These are phyloP conservation scores for Pseudisothecium myosuroides DNA, from an alignment of 225 moss, liverwort and hornwort species.

Conservation along the genomic window DNA sequence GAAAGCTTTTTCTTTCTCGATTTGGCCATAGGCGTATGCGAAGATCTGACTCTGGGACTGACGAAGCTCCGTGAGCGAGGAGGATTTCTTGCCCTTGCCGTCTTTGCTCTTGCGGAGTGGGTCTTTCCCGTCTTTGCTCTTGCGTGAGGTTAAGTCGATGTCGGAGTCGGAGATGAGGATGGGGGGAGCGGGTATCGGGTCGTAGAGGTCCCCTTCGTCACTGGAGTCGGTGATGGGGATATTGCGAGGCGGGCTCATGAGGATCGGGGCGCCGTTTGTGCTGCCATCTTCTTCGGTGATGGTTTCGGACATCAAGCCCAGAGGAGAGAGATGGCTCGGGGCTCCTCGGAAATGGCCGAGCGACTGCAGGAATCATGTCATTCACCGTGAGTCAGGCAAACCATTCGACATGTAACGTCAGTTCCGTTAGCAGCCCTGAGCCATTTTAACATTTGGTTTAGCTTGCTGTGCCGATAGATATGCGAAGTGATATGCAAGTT, in stretches of 20 bases:
- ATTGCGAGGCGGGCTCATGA: slow-evolving; percentile 12
- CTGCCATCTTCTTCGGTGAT: slow-evolving; percentile 18
- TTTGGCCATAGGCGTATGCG: slow-evolving; percentile 83
- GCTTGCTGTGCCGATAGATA: neutral
- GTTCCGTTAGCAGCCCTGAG: neutral
- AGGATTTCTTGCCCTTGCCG: slow-evolving; percentile 20
- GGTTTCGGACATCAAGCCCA: slow-evolving; percentile 18
- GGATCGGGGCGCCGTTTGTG: neutral
- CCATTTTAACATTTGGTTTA: neutral
- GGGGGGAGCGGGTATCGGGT: slow-evolving; percentile 25
- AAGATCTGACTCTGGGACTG: slow-evolving; percentile 70
- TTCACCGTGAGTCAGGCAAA: neutral
- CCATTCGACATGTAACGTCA: neutral
- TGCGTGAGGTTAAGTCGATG: neutral
- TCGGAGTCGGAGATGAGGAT: neutral
- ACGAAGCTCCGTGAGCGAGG: slow-evolving; percentile 8
- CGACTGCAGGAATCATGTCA: neutral
- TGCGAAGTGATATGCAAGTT: neutral
- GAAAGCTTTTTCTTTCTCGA: slow-evolving; percentile 67
- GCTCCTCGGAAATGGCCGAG: neutral
- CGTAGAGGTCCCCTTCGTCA: slow-evolving; percentile 40
- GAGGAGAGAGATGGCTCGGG: slow-evolving; percentile 7
- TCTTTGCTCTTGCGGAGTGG: slow-evolving; percentile 15
- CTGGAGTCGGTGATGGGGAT: neutral
- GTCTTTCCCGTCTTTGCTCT: slow-evolving; percentile 3